Evolutionary conservation across 192 early-diverging fungal species (phyloP).

Genomic region (Polychytrium aggregatum): DNA sequence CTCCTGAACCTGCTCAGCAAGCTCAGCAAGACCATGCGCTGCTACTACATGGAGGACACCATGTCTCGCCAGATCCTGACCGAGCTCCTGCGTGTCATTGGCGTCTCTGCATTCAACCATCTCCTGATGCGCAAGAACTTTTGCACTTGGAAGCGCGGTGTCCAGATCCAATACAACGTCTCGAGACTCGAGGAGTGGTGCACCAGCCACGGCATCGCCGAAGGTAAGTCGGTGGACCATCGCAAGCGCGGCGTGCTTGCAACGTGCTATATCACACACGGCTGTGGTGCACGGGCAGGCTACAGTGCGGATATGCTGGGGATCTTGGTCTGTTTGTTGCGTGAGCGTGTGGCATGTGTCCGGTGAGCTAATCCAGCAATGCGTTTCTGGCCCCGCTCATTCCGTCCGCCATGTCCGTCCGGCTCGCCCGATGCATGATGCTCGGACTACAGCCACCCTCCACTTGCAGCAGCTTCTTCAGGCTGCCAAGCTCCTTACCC

Average conservation of each 20-base stretch:
- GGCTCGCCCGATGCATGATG: no score
- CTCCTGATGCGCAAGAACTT: conserved; percentile 97
- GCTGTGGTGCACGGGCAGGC: no score
- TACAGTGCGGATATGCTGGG: no score
- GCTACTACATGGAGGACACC: conserved; percentile 89
- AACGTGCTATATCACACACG: no score
- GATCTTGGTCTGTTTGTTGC: no score
- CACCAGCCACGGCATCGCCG: conserved; percentile 85
- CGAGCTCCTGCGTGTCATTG: conserved; percentile 91
- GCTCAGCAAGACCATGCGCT: conserved; percentile 90
- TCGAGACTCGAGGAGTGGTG: conserved; percentile 98
- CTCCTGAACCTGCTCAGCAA: conserved; percentile 88
- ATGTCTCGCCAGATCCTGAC: conserved; percentile 89
- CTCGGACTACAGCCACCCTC: conserved; percentile 36
- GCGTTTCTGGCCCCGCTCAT: no score
- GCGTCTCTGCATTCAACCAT: conserved; percentile 93
- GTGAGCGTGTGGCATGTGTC: no score
- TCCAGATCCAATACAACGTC: conserved; percentile 99
- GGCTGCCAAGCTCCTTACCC: conserved; percentile 91
- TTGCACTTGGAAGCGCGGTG: conserved; percentile 98
- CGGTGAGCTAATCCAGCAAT: no score
- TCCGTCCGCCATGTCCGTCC: no score
- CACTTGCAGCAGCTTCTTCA: conserved; percentile 92
- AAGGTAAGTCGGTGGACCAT: no score
- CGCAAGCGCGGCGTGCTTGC: no score